A percentile compares a stretch with the other conserved stretches of the same genome.
Evolutionary conservation across 345 rosid species (phyloP).

Genomic region (Populus davidiana): DNA sequence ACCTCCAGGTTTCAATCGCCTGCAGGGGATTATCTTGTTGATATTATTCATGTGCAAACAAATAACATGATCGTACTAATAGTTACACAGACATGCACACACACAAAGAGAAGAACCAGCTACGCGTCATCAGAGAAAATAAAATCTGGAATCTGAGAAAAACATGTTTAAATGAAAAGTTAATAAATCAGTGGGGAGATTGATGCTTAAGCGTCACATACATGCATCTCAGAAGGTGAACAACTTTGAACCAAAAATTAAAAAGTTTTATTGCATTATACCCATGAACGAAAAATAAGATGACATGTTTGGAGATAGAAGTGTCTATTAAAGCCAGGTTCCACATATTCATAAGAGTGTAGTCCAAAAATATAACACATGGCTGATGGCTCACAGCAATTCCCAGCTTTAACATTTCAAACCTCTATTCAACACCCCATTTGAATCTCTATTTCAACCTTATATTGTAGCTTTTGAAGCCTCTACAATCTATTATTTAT

Average conservation of each 20-base stretch:
- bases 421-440: not conserved
- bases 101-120: not conserved
- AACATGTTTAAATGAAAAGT: not conserved
- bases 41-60: not conserved
- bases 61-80: not conserved
- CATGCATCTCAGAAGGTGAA: not conserved
- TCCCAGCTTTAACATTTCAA: not conserved
- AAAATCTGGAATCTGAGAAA: not conserved
- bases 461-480: too few species aligned
- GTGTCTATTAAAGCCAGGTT: not conserved
- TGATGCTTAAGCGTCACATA: not conserved
- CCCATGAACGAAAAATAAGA: not conserved
- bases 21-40: constrained; percentile 28
- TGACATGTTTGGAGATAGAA: not conserved
- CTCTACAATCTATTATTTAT: too few species aligned
- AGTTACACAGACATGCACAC: not conserved
- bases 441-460: not conserved
- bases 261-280: not conserved
- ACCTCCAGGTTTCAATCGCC: constrained; percentile 93
- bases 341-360: not conserved
- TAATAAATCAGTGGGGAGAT: not conserved
- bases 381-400: not conserved
- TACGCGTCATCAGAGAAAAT: not conserved
- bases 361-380: not conserved
- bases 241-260: not conserved